Evolutionary conservation across 495 filamentous ascomycete species (phyloP), one percentile per base, ranked within the genome.

Genomic region (Penicillium waksmanii): DNA sequence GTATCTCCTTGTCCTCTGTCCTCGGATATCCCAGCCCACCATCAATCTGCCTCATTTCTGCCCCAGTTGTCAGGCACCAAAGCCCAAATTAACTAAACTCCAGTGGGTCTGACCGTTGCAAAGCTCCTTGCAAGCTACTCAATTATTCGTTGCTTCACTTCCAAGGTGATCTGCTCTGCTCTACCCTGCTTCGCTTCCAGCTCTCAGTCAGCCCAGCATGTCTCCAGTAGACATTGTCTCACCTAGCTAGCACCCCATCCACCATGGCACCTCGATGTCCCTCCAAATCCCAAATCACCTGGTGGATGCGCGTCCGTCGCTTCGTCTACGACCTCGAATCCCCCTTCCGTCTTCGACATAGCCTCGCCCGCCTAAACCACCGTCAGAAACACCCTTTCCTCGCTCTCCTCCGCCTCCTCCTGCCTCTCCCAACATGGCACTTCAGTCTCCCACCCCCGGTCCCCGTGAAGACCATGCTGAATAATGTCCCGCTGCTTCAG

Each of bases 341-440:
- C 34, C 73, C 69, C 5, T 66, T 75, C 42, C 56, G 53, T 13
- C 35, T 75, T 4, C 65, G 70, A 5, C 18, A 56, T 23, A 75
- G 58, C 25, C 58, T 69, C 42, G 51, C 40, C 5, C 70, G 70
- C 10, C 65, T 74, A 1, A 56, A 51, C 12, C 57, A 69, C 21
- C 54, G 62, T n/a, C 55, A 68, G 40, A 60, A 67, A 25, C 38
- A 68, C 19, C 70, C 70, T 13, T 51, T 66, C 1, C 58, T 68
- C 15, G 55, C 69, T 2, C 61, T 73, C 6, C 47, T 73, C 15
- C 62, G 62, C 18, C 11, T 73, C 35, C 60, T 69, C 18, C 49
- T 70, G 1, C 66, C 68, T 17, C 65, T 58, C 13, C 72, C 68
- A 34, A 56, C 64, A 23, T 75, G 68, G 72, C 55, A 48, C 5